These are phyloP conservation scores for Tuber melanosporum DNA, from an alignment of 495 filamentous ascomycete species.

Conservation along the genomic window DNA sequence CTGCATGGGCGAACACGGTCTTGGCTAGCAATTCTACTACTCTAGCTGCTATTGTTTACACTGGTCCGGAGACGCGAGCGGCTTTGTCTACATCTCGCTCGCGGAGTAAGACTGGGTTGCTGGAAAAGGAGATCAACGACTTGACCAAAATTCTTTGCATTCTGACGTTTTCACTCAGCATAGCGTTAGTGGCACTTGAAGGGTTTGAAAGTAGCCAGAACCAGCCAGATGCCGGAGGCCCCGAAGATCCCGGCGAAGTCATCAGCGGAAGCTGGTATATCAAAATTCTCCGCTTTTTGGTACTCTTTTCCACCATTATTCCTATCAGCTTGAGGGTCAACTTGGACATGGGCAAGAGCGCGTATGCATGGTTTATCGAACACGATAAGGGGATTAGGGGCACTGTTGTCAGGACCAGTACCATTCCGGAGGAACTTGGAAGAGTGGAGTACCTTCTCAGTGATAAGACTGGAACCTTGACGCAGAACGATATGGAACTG, in stretches of 20 bases:
- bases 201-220: slow-evolving; percentile 62
- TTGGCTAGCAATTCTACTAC: slow-evolving; percentile 86
- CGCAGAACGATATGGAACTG: slow-evolving; percentile 98
- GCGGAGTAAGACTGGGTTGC: slow-evolving; percentile 81
- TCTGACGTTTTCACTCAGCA: slow-evolving; percentile 76
- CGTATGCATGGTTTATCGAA: slow-evolving; percentile 94
- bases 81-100: slow-evolving; percentile 87
- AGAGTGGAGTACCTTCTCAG: slow-evolving; percentile 93
- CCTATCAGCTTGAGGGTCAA: slow-evolving; percentile 96
- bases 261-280: slow-evolving; percentile 64
- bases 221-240: slow-evolving; percentile 47
- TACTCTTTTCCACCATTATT: slow-evolving; percentile 98
- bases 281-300: slow-evolving; percentile 88
- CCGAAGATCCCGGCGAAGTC: slow-evolving; percentile 34
- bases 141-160: slow-evolving; percentile 95
- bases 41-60: slow-evolving; percentile 84
- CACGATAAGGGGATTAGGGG: slow-evolving; percentile 79
- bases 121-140: slow-evolving; percentile 95
- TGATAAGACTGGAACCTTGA: slow-evolving; percentile 96
- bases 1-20: slow-evolving; percentile 97
- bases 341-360: slow-evolving; percentile 90
- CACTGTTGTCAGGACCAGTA: slow-evolving; percentile 90
- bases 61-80: slow-evolving; percentile 87
- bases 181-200: slow-evolving; percentile 82
- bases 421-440: slow-evolving; percentile 93